Evolutionary conservation across 768 basidiomycete species (phyloP).

Genomic region (Megacollybia marginata): DNA sequence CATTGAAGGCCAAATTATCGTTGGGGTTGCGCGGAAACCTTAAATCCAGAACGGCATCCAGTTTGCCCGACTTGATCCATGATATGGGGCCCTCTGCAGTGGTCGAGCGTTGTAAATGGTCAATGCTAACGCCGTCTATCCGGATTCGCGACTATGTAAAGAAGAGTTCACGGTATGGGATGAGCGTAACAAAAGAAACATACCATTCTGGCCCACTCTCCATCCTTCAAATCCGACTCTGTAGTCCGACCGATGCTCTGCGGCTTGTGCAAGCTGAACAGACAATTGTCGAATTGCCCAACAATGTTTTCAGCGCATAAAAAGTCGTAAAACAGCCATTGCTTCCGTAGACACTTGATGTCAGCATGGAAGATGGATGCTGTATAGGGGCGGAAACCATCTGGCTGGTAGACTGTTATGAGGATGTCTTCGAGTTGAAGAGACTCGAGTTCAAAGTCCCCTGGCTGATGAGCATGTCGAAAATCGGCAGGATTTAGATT

Average conservation of each 20-base stretch:
- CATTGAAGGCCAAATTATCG: constrained; percentile 66
- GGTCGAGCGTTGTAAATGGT: constrained; percentile 83
- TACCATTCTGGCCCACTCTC: constrained; percentile 87
- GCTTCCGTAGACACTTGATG: constrained; percentile 75
- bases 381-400: constrained; percentile 84
- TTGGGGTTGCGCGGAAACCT: constrained; percentile 83
- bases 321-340: constrained; percentile 95
- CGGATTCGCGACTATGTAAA: constrained; percentile 76
- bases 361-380: constrained; percentile 93
- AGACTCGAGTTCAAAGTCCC: constrained; percentile 89
- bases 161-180: not conserved
- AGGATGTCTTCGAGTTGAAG: constrained; percentile 90
- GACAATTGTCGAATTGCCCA: constrained; percentile 95
- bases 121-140: constrained; percentile 94
- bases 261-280: constrained; percentile 93
- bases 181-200: constrained; percentile 12
- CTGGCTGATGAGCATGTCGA: constrained; percentile 62
- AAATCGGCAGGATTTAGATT: constrained; percentile 75
- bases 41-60: constrained; percentile 96
- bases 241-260: constrained; percentile 92
- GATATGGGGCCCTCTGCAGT: constrained; percentile 85
- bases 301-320: constrained; percentile 92
- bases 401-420: constrained; percentile 91
- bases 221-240: constrained; percentile 77
- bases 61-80: constrained; percentile 96